Conservation (phyloP, 179 eudicot species). For the Amaranthus tricolor region DNA sequence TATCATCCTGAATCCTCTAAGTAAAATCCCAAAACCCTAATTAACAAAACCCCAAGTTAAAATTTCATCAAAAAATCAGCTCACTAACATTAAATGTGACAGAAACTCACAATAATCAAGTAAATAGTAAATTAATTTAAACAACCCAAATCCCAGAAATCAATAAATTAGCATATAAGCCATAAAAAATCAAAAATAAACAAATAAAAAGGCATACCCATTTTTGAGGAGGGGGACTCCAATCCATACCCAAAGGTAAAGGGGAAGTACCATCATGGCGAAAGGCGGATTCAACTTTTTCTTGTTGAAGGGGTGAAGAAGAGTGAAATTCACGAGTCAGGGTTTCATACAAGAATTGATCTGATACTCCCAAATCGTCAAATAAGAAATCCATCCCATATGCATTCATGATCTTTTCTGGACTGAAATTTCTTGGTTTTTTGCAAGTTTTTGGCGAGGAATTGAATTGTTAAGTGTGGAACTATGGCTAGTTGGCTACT, state of each 20-base stretch:
- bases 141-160: slow-evolving; percentile 8
- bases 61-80: neutral
- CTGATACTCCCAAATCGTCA: slow-evolving; percentile 47
- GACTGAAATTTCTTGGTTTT: too few species aligned
- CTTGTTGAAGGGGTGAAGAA: neutral
- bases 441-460: neutral
- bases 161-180: slow-evolving; percentile 5
- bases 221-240: slow-evolving; percentile 87
- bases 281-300: slow-evolving; percentile 15
- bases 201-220: slow-evolving; percentile 50
- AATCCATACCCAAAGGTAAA: slow-evolving; percentile 95
- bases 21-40: neutral
- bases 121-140: neutral
- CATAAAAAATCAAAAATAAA: neutral
- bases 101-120: neutral
- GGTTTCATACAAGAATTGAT: slow-evolving; percentile 32
- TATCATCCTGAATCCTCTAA: neutral
- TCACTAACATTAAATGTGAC: neutral
- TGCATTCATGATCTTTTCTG: slow-evolving; percentile 32
- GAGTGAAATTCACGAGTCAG: neutral
- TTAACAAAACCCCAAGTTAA: neutral
- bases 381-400: slow-evolving; percentile 54
- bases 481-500: too few species aligned
- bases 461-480: slow-evolving; percentile 1
- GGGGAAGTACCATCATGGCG: slow-evolving; percentile 97